Percentiles rank a stretch among this genome's conserved stretches.
phyloP scores from a whole-genome alignment of 2,329 filamentous ascomycete genomes.

The Ambrosiella beaveri region DNA sequence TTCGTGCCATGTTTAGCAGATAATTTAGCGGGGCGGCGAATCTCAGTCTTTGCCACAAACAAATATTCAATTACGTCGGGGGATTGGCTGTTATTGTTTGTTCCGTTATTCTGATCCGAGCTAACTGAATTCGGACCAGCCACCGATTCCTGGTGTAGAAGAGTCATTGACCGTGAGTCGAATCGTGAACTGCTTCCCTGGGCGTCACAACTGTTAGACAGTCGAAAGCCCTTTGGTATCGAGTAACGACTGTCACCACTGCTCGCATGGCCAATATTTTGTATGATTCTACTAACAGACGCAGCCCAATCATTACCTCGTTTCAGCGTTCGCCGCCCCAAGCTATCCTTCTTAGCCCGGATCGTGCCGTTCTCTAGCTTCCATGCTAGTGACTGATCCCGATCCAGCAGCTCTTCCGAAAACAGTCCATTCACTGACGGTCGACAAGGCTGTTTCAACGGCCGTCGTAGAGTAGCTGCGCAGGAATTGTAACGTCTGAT shows the following conservation, averaged over 20 bases:
- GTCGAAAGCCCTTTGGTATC: neutral
- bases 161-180: too few relatives aligned
- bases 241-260: neutral
- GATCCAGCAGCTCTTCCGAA: too few relatives aligned
- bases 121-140: too few relatives aligned
- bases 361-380: neutral
- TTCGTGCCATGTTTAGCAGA: neutral
- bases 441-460: too few relatives aligned
- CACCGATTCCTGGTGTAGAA: too few relatives aligned
- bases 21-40: neutral
- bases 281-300: neutral
- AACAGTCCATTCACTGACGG: too few relatives aligned
- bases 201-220: neutral
- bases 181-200: neutral
- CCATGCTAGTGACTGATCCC: neutral
- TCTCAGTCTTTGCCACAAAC: neutral
- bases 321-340: neutral
- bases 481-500: slow-evolving; percentile 6
- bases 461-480: neutral
- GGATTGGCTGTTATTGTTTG: neutral
- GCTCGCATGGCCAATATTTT: neutral
- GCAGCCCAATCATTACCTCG: neutral
- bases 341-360: neutral
- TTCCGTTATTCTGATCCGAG: neutral
- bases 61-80: neutral